Evolutionary conservation across 2,329 filamentous ascomycete species (phyloP).

Genomic region (Nannizziopsis barbatae): DNA sequence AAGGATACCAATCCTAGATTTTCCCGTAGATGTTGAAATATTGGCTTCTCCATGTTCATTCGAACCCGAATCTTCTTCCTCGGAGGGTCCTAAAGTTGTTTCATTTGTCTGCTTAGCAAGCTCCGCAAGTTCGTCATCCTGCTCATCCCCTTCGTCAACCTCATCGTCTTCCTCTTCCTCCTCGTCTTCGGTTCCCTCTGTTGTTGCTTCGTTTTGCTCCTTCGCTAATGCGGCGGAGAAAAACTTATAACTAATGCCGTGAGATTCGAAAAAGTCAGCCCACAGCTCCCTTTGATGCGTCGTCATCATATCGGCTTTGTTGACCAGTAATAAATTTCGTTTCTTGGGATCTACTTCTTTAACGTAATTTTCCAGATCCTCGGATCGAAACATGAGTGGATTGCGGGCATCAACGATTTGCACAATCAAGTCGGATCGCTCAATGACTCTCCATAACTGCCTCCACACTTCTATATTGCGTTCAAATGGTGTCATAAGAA

Average conservation of each 20-base stretch:
- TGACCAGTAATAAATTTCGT: conserved; percentile 83
- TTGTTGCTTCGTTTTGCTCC: conserved; percentile 66
- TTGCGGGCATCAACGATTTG: conserved; percentile 98
- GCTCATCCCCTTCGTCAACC: conserved; percentile 35
- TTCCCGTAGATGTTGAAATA: conserved; percentile 19
- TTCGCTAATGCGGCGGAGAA: conserved; percentile 91
- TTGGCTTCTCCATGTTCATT: conserved; percentile 21
- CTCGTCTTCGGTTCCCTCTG: conserved; percentile 33
- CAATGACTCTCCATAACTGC: conserved; percentile 95
- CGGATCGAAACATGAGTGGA: conserved; percentile 83
- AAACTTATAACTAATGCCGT: conserved; percentile 82
- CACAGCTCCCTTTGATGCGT: conserved; percentile 66
- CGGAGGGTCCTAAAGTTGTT: not conserved
- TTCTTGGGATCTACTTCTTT: conserved; percentile 83
- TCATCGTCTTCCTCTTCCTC: conserved; percentile 54
- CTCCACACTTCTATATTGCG: conserved; percentile 96
- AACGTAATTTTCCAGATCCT: conserved; percentile 87
- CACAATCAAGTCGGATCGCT: conserved; percentile 86
- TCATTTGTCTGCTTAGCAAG: not conserved
- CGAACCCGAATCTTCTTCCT: conserved; percentile 19
- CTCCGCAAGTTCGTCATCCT: conserved; percentile 23
- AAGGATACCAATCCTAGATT: conserved; percentile 57
- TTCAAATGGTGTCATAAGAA: conserved; percentile 97
- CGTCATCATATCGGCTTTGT: conserved; percentile 99
- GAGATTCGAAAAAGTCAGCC: conserved; percentile 73